Conservation (phyloP, 2,329 filamentous ascomycete genomes). For the Diaporthe caulivora region DNA sequence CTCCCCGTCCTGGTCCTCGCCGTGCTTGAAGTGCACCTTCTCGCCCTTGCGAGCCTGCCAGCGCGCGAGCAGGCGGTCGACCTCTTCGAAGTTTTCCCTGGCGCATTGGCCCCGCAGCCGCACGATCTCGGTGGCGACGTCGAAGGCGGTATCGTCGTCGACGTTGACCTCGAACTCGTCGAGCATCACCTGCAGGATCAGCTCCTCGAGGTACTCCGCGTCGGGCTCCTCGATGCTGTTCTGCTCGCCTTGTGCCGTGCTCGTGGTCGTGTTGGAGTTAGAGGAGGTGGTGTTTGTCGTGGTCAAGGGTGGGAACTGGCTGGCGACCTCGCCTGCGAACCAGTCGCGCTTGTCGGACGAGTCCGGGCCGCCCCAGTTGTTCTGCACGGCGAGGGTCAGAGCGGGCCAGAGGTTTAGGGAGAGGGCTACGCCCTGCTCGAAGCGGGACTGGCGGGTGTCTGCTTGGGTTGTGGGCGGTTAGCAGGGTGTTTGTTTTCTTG, state of each 20-base stretch:
- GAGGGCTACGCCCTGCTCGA: conserved; percentile 90
- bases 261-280: conserved; percentile 41
- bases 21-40: conserved; percentile 69
- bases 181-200: conserved; percentile 89
- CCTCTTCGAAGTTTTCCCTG: conserved; percentile 74
- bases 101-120: conserved; percentile 73
- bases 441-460: conserved; percentile 72
- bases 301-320: conserved; percentile 80
- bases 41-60: conserved; percentile 73
- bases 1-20: conserved; percentile 68
- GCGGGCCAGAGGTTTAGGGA: conserved; percentile 89
- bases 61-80: conserved; percentile 72
- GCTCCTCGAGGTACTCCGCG: conserved; percentile 82
- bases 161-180: conserved; percentile 96
- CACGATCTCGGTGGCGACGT: conserved; percentile 80
- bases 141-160: conserved; percentile 86
- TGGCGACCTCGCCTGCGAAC: conserved; percentile 89
- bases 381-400: conserved; percentile 87
- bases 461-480: conserved; percentile 36
- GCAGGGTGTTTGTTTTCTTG: not conserved
- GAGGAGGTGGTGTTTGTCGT: conserved; percentile 43
- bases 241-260: conserved; percentile 2
- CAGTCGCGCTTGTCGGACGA: conserved; percentile 92
- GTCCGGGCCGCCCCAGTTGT: conserved; percentile 88
- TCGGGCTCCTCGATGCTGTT: conserved; percentile 70